Evolutionary conservation across 768 basidiomycete genomes (phyloP).

Genomic region (Leccinum barrowsii): DNA sequence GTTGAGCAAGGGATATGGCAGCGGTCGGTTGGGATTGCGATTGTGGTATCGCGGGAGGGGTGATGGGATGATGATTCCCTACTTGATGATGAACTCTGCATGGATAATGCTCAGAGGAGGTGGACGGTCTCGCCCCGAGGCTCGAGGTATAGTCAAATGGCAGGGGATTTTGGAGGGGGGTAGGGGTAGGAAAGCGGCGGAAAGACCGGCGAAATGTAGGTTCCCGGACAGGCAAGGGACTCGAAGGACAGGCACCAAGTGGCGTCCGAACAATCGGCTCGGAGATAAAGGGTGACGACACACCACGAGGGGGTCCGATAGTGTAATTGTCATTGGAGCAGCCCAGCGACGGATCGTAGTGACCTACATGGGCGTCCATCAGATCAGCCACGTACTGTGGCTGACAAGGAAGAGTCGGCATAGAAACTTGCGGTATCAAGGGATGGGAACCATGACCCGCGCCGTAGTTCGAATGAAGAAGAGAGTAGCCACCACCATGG

Average conservation of each 20-base stretch:
- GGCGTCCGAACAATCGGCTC: constrained; percentile 7
- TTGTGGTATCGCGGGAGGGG: background rate
- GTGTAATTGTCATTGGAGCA: background rate
- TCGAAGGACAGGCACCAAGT: background rate
- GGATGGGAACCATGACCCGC: background rate
- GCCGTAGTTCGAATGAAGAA: background rate
- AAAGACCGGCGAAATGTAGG: background rate
- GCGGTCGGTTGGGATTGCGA: background rate
- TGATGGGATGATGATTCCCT: background rate
- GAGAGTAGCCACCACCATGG: background rate
- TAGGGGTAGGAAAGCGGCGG: background rate
- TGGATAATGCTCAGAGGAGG: background rate
- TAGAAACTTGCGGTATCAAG: constrained; percentile 2
- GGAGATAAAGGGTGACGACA: background rate
- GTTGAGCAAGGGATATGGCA: background rate
- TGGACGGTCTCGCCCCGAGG: background rate
- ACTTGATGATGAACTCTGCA: background rate
- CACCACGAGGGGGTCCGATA: background rate
- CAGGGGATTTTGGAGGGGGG: background rate
- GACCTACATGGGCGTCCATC: constrained; percentile 1
- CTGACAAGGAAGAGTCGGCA: background rate
- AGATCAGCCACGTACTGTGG: background rate
- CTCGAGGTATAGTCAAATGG: background rate
- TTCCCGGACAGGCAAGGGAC: background rate
- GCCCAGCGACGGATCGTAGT: background rate